These are phyloP conservation scores for Exidia glandulosa DNA, from an alignment of 768 basidiomycete species.

Conservation along the genomic window DNA sequence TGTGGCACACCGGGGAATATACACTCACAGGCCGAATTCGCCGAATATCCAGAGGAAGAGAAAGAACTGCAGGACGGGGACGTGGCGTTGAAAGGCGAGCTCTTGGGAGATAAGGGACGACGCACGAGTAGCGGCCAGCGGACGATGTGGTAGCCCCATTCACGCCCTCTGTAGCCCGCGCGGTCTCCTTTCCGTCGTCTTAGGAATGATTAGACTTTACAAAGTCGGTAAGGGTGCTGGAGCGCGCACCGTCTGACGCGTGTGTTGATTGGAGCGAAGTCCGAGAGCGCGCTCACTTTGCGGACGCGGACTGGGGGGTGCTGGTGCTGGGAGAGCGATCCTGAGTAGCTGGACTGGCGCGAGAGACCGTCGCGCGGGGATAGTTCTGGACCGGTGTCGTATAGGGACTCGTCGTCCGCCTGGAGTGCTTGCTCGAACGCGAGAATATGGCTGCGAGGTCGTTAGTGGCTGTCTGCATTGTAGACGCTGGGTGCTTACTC, in stretches of 20 bases:
- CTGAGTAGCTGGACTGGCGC: conserved; percentile 13
- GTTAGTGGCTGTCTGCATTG: not conserved
- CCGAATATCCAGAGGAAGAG: conserved; percentile 74
- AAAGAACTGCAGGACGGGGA: conserved; percentile 48
- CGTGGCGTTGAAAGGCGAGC: not conserved
- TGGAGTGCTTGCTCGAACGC: conserved; percentile 70
- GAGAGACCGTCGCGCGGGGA: conserved; percentile 22
- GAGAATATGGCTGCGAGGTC: conserved; percentile 44
- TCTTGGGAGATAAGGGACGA: not conserved
- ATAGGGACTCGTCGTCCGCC: conserved; percentile 35
- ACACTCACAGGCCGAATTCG: conserved; percentile 56
- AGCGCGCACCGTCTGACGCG: conserved; percentile 57
- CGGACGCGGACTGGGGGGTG: conserved; percentile 35
- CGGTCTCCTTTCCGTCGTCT: conserved; percentile 1
- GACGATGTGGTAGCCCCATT: conserved; percentile 65
- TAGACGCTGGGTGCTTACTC: conserved; percentile 33
- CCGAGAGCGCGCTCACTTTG: conserved; percentile 74
- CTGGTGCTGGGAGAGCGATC: conserved; percentile 12
- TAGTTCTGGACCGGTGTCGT: conserved; percentile 21
- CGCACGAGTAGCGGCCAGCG: conserved; percentile 81
- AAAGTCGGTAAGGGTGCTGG: not conserved
- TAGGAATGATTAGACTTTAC: not conserved
- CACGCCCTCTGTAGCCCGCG: conserved; percentile 29
- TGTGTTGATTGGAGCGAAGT: conserved; percentile 85
- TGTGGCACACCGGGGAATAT: conserved; percentile 4